These are phyloP conservation scores for Thymus quinquecostatus DNA, from an alignment of 257 asterid genomes.

Conservation along the genomic window DNA sequence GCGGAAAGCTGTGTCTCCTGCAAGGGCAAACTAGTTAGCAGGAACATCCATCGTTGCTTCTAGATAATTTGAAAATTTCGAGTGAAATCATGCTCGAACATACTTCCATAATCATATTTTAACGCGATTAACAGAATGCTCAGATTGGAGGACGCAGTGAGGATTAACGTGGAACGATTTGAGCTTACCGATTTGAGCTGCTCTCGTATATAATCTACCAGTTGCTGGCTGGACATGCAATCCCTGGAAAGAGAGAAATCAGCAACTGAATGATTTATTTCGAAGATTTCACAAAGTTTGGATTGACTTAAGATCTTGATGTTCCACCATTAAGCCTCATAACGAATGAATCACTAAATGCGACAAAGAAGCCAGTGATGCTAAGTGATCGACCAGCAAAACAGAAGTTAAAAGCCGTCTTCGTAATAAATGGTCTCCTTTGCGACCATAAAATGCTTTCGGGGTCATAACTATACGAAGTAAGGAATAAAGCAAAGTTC, in stretches of 20 bases:
- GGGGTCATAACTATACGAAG: background rate
- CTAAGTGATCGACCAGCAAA: background rate
- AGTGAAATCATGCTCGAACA: no score
- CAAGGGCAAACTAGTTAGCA: conserved; percentile 22
- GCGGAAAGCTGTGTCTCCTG: conserved; percentile 79
- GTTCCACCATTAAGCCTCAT: background rate
- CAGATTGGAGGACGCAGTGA: background rate
- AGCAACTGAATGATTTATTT: conserved; percentile 15
- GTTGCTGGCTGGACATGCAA: conserved; percentile 97
- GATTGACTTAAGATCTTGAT: background rate
- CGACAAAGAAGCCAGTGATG: background rate
- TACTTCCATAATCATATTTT: no score
- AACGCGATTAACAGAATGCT: no score
- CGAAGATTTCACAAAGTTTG: background rate
- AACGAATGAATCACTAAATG: background rate
- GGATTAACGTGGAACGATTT: background rate
- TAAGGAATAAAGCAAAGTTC: conserved; percentile 17
- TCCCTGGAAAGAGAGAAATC: conserved; percentile 58
- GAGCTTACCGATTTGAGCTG: conserved; percentile 79
- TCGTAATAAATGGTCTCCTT: background rate
- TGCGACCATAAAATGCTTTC: conserved; percentile 10
- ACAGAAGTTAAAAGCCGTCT: conserved; percentile 6
- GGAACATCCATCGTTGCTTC: background rate
- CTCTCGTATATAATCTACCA: conserved; percentile 83
- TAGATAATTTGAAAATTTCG: no score